phyloP scores from a whole-genome alignment of 2,329 filamentous ascomycete species.

The Epichloe baconii region DNA sequence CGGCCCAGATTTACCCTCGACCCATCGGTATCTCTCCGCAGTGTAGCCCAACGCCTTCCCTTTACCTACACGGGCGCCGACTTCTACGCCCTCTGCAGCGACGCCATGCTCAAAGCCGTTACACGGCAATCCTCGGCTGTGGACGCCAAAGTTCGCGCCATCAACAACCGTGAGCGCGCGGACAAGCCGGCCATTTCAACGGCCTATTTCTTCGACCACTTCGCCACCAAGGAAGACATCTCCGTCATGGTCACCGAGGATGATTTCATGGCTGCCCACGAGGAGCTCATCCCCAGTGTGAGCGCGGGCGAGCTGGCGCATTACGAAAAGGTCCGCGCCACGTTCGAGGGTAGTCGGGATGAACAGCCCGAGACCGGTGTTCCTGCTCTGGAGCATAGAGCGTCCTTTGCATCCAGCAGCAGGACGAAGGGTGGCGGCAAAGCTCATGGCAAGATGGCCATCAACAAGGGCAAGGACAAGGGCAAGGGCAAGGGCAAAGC shows the following conservation, averaged over 20 bases:
- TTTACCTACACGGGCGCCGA: constrained; percentile 97
- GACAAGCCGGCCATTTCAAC: constrained; percentile 50
- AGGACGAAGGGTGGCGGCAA: constrained; percentile 7
- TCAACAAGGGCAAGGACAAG: constrained; percentile 21
- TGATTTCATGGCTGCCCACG: constrained; percentile 72
- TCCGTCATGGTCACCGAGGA: constrained; percentile 78
- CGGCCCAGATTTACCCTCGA: constrained; percentile 64
- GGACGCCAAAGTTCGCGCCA: constrained; percentile 63
- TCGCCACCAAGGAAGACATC: constrained; percentile 69
- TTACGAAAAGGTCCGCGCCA: constrained; percentile 70
- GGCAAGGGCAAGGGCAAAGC: constrained; percentile 16
- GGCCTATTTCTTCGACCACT: constrained; percentile 91
- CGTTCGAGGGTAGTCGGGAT: constrained; percentile 55
- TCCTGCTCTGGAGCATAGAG: neutral
- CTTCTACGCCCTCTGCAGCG: constrained; percentile 91
- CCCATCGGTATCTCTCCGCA: constrained; percentile 60
- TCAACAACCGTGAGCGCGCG: constrained; percentile 39
- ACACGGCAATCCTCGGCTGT: constrained; percentile 77
- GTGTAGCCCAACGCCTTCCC: constrained; percentile 65
- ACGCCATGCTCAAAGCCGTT: constrained; percentile 97
- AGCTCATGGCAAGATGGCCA: constrained; percentile 25
- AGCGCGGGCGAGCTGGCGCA: constrained; percentile 84
- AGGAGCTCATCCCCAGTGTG: constrained; percentile 84
- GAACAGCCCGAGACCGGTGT: constrained; percentile 14
- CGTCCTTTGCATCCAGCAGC: constrained; percentile 15